Evolutionary conservation across 306 rosid species (phyloP), one percentile per base, ranked within the genome.

Genomic region (Dryas drummondii): DNA sequence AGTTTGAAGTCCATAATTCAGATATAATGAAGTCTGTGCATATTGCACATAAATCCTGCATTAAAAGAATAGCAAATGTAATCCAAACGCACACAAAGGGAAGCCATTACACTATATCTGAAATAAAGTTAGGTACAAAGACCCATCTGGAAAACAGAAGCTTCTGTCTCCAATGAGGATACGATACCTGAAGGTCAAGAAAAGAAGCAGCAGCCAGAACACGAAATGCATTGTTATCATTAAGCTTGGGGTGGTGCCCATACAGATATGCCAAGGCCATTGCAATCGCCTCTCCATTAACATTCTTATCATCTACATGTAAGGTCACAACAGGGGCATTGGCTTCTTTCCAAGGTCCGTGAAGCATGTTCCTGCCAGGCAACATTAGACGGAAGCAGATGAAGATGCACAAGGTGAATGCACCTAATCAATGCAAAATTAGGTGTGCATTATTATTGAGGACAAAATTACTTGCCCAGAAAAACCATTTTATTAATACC

Each of bases 291-390:
- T 94, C 96, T 1, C 88, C 84, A 66, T 90, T 94, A 45, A 94
- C 96, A 79, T 94, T 94, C 80, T 86, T 92, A 82, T 94, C 99
- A 74, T 94, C 99, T 12, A 90, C 90, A 60, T 66, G 91, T 66
- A 94, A 84, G 74, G 87, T 86, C 68, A 94, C 84, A 72, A 82
- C 52, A 37, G 96, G 93, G 80, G 97, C 94, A 87, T 76, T 60
- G 57, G 99, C 97, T 87, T 94, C 99, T 89, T 92, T 92, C 99
- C 99, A 94, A 55, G 97, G 99, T 70, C 99, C 99, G 42, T 91
- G 99, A 82, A 94, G 97, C 99, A 94, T 94, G 80, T 94, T 94
- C 87, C 99, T 94, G 19, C 77, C 68, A 78, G 66, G 50, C 68
- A 57, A 49, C 70, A 61, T 44, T 2, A 71, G n/a, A 79, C 11